Evolutionary conservation across 805 yeast genomes (phyloP).

Genomic region (Candida boleticola): DNA sequence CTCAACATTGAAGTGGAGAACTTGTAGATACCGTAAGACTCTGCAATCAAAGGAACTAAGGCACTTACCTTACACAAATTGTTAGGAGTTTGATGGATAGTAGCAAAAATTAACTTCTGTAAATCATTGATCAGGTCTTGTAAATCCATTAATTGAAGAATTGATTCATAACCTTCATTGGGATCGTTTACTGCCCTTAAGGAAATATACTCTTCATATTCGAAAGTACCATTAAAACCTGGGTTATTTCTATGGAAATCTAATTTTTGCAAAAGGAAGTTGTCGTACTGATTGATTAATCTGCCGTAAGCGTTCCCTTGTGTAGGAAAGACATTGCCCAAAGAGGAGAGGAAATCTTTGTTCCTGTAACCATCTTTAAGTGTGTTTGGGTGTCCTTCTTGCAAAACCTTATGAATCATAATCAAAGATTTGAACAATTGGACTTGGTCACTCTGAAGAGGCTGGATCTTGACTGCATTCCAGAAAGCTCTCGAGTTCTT

Average conservation of each 20-base stretch:
- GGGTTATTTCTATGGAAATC: conserved; percentile 81
- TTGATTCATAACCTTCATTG: conserved; percentile 90
- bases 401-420: conserved; percentile 86
- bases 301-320: conserved; percentile 58
- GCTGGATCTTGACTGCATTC: conserved; percentile 75
- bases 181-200: conserved; percentile 87
- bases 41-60: conserved; percentile 85
- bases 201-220: conserved; percentile 91
- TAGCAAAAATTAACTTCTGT: conserved; percentile 72
- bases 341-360: conserved; percentile 71
- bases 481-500: conserved; percentile 81
- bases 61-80: conserved; percentile 82
- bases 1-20: conserved; percentile 87
- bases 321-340: conserved; percentile 54
- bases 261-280: conserved; percentile 67
- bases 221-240: conserved; percentile 93
- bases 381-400: conserved; percentile 93
- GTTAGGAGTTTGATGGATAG: conserved; percentile 56
- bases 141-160: conserved; percentile 77
- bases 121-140: conserved; percentile 83
- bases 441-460: conserved; percentile 77
- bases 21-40: conserved; percentile 88
- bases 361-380: conserved; percentile 78
- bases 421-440: conserved; percentile 85
- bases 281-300: conserved; percentile 74